phyloP scores from a whole-genome alignment of 495 filamentous ascomycete species.

The Neurospora sp. region DNA sequence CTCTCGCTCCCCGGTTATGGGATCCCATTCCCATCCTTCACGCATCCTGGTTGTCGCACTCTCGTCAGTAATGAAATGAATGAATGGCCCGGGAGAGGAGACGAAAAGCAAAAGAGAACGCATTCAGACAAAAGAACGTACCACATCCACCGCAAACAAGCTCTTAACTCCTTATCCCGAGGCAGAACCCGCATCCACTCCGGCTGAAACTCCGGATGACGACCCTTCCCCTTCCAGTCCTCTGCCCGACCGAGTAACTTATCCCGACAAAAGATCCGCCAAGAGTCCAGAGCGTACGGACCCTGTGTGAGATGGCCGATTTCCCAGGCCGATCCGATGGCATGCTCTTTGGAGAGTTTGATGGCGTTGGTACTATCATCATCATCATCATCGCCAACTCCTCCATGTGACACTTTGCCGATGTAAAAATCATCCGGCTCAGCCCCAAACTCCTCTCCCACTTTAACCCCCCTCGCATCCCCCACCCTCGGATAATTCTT shows the following conservation, averaged over 20 bases:
- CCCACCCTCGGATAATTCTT: conserved; percentile 53
- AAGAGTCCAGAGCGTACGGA: conserved; percentile 80
- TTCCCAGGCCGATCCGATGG: conserved; percentile 54
- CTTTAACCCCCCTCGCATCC: conserved; percentile 46
- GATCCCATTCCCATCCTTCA: conserved; percentile 78
- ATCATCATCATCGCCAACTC: conserved; percentile 1
- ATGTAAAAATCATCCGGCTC: conserved; percentile 10
- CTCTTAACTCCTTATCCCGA: conserved; percentile 77
- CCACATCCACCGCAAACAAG: conserved; percentile 88
- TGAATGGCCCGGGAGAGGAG: not conserved
- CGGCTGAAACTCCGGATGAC: conserved; percentile 36
- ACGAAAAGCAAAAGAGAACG: not conserved
- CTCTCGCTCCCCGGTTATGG: conserved; percentile 52
- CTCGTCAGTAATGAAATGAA: not conserved
- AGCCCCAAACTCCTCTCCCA: conserved; percentile 31
- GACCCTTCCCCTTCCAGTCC: conserved; percentile 48
- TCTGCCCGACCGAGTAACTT: conserved; percentile 50
- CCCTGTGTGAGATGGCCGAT: conserved; percentile 83
- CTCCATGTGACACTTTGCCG: not conserved
- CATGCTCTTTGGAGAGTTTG: conserved; percentile 26
- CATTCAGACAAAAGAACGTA: conserved; percentile 20
- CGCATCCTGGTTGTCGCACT: conserved; percentile 28
- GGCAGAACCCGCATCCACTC: conserved; percentile 89
- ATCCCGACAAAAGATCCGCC: conserved; percentile 91
- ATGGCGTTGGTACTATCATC: conserved; percentile 5